Evolutionary conservation across 257 asterid species (phyloP).

Genomic region (Coffea eugenioides): DNA sequence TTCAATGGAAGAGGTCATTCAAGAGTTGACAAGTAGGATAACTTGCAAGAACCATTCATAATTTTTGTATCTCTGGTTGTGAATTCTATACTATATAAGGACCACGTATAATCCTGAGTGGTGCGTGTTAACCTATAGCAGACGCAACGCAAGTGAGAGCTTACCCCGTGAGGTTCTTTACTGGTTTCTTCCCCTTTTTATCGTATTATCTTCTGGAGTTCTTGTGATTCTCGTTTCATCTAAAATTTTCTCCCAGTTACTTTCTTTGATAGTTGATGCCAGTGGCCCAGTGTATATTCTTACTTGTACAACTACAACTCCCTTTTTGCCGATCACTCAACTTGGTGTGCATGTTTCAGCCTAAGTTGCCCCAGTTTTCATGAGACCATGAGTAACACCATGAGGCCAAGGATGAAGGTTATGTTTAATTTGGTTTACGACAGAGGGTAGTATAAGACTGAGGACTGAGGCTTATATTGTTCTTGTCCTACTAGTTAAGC

Average conservation of each 20-base stretch:
- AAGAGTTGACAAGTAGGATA: conserved; percentile 22
- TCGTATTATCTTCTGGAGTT: conserved; percentile 1
- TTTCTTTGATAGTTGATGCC: neutral
- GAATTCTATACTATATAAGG: conserved; percentile 2
- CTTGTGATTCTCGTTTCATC: conserved; percentile 2
- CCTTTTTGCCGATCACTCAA: neutral
- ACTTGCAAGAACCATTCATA: neutral
- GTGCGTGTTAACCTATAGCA: neutral
- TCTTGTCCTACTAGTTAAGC: neutral
- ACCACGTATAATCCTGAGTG: conserved; percentile 1
- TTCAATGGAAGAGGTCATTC: conserved; percentile 7
- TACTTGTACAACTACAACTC: neutral
- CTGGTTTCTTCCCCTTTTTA: neutral
- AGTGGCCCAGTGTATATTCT: no score
- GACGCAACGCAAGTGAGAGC: conserved; percentile 13
- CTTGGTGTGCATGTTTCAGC: conserved; percentile 2
- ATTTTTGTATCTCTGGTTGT: neutral
- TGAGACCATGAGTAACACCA: conserved; percentile 46
- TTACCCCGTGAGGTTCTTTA: conserved; percentile 26
- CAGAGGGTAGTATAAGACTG: conserved; percentile 40
- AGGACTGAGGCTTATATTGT: neutral
- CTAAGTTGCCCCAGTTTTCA: neutral
- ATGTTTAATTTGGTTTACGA: conserved; percentile 55
- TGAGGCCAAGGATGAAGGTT: conserved; percentile 55
- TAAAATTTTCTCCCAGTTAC: neutral